Evolutionary conservation across 106 monocot genomes (phyloP).

Genomic region (Xerophyta viscosa): DNA sequence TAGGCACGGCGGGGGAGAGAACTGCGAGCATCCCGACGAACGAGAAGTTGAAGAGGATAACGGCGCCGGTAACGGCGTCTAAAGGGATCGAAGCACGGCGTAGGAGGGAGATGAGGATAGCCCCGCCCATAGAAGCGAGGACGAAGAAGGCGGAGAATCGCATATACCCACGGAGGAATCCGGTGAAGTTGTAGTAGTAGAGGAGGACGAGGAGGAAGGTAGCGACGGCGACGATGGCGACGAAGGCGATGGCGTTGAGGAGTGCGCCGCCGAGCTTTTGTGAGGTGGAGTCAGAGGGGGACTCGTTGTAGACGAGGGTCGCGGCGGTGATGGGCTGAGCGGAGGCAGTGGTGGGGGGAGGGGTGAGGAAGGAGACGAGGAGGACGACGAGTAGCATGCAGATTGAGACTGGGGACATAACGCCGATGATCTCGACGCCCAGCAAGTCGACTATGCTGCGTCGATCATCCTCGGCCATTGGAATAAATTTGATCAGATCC

Average conservation of each 20-base stretch:
- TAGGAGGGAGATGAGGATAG: constrained; percentile 48
- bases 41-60: constrained; percentile 70
- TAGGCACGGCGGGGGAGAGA: constrained; percentile 43
- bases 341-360: constrained; percentile 10
- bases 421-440: constrained; percentile 42
- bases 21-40: constrained; percentile 50
- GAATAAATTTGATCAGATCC: neutral
- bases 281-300: constrained; percentile 37
- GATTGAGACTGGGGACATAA: constrained; percentile 66
- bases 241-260: constrained; percentile 56
- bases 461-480: neutral
- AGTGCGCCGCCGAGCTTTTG: constrained; percentile 50
- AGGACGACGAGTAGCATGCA: constrained; percentile 60
- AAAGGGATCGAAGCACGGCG: constrained; percentile 39
- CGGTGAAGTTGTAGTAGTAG: constrained; percentile 86
- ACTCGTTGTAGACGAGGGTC: constrained; percentile 55
- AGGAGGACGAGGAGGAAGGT: constrained; percentile 64
- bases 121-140: constrained; percentile 59
- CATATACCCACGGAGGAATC: constrained; percentile 71
- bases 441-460: constrained; percentile 7
- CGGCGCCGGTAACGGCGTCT: constrained; percentile 31
- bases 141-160: constrained; percentile 95
- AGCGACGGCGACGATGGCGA: constrained; percentile 35
- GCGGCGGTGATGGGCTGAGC: constrained; percentile 36
- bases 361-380: constrained; percentile 35